A percentile compares a stretch with the other conserved stretches of the same genome.
These are phyloP conservation scores for Yamadazyma atlantica DNA, from an alignment of 1,139 yeast genomes.

Conservation along the genomic window DNA sequence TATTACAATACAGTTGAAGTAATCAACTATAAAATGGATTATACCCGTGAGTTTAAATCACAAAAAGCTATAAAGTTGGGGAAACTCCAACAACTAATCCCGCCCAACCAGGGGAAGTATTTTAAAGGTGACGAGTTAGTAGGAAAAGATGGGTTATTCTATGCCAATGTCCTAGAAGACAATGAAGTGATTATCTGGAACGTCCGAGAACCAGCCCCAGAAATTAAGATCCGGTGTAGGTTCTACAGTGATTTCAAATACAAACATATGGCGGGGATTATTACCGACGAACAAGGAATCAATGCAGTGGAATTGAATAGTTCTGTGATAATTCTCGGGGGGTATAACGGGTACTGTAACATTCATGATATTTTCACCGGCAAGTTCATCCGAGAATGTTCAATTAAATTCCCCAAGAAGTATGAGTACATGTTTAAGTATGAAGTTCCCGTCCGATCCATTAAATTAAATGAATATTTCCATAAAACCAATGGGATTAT, in stretches of 20 bases:
- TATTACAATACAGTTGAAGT: conserved; percentile 25
- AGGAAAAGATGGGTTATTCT: conserved; percentile 41
- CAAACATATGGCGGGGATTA: conserved; percentile 15
- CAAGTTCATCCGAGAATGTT: conserved; percentile 47
- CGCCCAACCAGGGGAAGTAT: neutral
- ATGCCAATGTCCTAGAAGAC: conserved; percentile 35
- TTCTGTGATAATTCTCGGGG: conserved; percentile 56
- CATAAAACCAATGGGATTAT: conserved; percentile 52
- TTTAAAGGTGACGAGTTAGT: conserved; percentile 18
- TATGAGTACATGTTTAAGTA: conserved; percentile 22
- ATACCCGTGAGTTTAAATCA: conserved; percentile 12
- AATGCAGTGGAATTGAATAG: conserved; percentile 39
- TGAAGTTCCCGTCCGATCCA: conserved; percentile 42
- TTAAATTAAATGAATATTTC: conserved; percentile 41
- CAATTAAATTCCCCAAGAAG: conserved; percentile 46
- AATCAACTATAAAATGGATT: conserved; percentile 18
- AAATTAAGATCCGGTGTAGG: conserved; percentile 8
- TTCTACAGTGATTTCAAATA: conserved; percentile 17
- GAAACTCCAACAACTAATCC: conserved; percentile 20
- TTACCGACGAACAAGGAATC: conserved; percentile 16
- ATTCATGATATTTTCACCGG: conserved; percentile 67
- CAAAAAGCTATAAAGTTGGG: conserved; percentile 19
- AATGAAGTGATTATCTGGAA: conserved; percentile 43
- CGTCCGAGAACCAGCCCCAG: conserved; percentile 27
- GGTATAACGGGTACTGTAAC: conserved; percentile 61